These are phyloP conservation scores for Pulveroboletus sp. DNA, from an alignment of 768 basidiomycete genomes.

Conservation along the genomic window DNA sequence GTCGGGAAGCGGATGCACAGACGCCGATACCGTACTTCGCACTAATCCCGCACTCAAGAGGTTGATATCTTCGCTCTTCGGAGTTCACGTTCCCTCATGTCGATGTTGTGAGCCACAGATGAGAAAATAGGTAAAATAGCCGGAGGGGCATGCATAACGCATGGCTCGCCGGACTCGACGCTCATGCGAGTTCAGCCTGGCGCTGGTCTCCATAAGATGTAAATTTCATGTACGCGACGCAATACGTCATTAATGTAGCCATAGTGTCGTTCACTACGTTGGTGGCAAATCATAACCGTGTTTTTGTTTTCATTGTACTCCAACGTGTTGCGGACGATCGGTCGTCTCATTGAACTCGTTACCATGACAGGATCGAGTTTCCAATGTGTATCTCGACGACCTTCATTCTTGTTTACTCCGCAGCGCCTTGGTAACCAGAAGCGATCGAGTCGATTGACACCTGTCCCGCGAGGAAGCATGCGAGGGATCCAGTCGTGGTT, in stretches of 20 bases:
- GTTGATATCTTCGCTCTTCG: not conserved
- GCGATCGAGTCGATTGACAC: no score
- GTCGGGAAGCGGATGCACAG: slow-evolving; percentile 15
- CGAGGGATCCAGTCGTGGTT: no score
- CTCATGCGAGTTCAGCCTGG: slow-evolving; percentile 5
- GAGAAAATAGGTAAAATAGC: not conserved
- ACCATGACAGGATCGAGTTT: no score
- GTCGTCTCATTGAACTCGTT: no score
- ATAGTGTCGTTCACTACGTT: slow-evolving; percentile 4
- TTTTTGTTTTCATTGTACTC: no score
- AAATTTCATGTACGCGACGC: not conserved
- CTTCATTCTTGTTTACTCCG: no score
- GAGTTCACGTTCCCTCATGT: not conserved
- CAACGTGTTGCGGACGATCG: no score
- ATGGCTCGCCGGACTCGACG: slow-evolving; percentile 6
- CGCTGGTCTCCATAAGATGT: not conserved
- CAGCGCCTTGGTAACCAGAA: no score
- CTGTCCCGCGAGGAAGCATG: no score
- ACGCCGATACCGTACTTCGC: slow-evolving; percentile 9
- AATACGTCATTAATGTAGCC: slow-evolving; percentile 6
- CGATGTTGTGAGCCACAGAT: not conserved
- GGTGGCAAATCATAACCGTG: no score
- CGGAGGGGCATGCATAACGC: not conserved
- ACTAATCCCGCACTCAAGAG: slow-evolving; percentile 1
- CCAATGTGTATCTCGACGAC: no score